phyloP scores from a whole-genome alignment of 2,329 filamentous ascomycete genomes.

The Juglanconis juglandina region DNA sequence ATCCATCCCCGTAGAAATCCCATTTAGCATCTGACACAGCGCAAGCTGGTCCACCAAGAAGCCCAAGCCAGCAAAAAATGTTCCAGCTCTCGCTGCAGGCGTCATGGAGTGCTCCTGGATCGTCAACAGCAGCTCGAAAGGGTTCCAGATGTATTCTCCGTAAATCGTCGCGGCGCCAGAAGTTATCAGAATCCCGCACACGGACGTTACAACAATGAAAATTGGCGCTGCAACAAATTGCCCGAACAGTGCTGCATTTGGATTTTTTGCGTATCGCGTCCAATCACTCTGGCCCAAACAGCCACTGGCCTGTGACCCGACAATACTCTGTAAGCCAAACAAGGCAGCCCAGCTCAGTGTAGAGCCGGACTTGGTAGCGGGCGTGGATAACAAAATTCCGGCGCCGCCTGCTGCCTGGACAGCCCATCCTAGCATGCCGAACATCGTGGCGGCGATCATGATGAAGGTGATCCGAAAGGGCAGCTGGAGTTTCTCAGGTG shows the following conservation, averaged over 20 bases:
- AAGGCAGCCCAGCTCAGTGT: conserved; percentile 28
- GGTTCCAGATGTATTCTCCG: conserved; percentile 36
- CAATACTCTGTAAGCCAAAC: conserved; percentile 29
- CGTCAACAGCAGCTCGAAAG: conserved; percentile 33
- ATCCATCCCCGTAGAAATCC: conserved; percentile 40
- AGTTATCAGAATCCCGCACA: conserved; percentile 35
- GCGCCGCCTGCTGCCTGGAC: conserved; percentile 26
- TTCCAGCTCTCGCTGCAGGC: conserved; percentile 30
- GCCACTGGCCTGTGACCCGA: conserved; percentile 27
- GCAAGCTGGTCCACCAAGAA: conserved; percentile 33
- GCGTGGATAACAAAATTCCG: conserved; percentile 23
- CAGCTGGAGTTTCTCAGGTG: conserved; percentile 28
- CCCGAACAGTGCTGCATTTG: conserved; percentile 26
- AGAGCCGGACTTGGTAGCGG: conserved; percentile 24
- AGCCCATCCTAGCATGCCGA: conserved; percentile 30
- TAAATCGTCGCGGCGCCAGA: conserved; percentile 30
- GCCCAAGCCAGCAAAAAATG: conserved; percentile 34
- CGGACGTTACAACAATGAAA: conserved; percentile 33
- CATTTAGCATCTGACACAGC: conserved; percentile 26
- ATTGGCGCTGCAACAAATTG: conserved; percentile 31
- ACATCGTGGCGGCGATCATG: conserved; percentile 29
- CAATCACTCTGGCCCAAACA: conserved; percentile 31
- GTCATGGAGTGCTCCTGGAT: conserved; percentile 30
- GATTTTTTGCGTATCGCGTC: conserved; percentile 29
- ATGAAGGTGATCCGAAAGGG: conserved; percentile 27